These are phyloP conservation scores for Ceratocystis ficicola DNA, from an alignment of 2,329 filamentous ascomycete species.

Conservation along the genomic window DNA sequence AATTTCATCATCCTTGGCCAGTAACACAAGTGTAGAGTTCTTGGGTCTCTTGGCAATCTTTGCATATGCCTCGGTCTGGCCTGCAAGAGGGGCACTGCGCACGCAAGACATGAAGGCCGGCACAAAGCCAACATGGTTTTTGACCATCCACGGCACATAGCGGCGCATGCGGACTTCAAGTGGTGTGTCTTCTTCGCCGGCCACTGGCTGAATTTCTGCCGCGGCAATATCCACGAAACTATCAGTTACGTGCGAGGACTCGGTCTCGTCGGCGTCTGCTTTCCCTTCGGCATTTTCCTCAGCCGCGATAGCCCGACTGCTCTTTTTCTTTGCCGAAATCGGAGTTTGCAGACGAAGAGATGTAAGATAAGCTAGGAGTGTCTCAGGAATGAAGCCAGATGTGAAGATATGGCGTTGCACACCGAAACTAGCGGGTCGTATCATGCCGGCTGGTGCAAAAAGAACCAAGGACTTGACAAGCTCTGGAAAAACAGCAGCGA, in stretches of 20 bases:
- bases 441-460: constrained; percentile 66
- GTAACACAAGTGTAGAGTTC: constrained; percentile 39
- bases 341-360: constrained; percentile 39
- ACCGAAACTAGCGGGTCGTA: constrained; percentile 46
- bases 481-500: constrained; percentile 59
- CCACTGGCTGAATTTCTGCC: constrained; percentile 31
- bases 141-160: constrained; percentile 48
- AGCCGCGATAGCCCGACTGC: not conserved
- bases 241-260: constrained; percentile 24
- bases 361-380: constrained; percentile 39
- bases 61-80: constrained; percentile 41
- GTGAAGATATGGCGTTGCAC: constrained; percentile 41
- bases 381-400: constrained; percentile 43
- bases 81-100: constrained; percentile 41
- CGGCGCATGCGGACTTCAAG: constrained; percentile 38
- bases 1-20: constrained; percentile 42
- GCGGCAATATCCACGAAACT: constrained; percentile 32
- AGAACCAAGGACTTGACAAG: constrained; percentile 60
- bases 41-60: constrained; percentile 34
- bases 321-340: constrained; percentile 33
- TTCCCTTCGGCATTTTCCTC: not conserved
- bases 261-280: constrained; percentile 6
- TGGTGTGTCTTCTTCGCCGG: constrained; percentile 26
- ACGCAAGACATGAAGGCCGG: constrained; percentile 48
- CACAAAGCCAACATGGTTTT: constrained; percentile 46